phyloP scores from a whole-genome alignment of 768 basidiomycete species.

The Mycena epipterygia region DNA sequence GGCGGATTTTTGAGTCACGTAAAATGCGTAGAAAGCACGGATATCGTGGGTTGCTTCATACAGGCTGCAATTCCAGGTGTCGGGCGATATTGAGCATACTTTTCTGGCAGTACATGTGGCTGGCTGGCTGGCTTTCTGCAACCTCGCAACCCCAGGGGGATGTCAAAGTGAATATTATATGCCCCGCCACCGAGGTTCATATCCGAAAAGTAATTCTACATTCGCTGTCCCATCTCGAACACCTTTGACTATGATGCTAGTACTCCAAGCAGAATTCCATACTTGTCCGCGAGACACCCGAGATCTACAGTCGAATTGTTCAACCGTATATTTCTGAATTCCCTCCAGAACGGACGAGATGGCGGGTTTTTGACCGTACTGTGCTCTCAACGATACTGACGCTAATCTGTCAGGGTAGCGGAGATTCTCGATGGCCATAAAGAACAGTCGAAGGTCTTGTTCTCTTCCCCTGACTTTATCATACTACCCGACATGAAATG shows the following conservation, averaged over 20 bases:
- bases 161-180: constrained; percentile 87
- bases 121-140: constrained; percentile 75
- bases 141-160: constrained; percentile 63
- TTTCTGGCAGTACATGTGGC: constrained; percentile 79
- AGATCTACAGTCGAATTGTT: constrained; percentile 77
- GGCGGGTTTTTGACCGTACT: constrained; percentile 59
- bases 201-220: constrained; percentile 75
- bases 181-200: constrained; percentile 91
- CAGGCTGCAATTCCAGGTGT: background rate
- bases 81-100: background rate
- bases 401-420: constrained; percentile 72
- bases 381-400: background rate
- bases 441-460: constrained; percentile 82
- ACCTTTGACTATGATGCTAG: constrained; percentile 49
- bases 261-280: constrained; percentile 81
- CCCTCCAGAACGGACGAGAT: constrained; percentile 82
- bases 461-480: constrained; percentile 73
- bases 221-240: background rate
- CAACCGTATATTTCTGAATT: constrained; percentile 85
- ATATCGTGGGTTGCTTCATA: constrained; percentile 67
- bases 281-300: constrained; percentile 89
- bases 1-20: constrained; percentile 56
- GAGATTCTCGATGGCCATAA: constrained; percentile 85
- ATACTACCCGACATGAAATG: constrained; percentile 98
- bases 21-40: constrained; percentile 69